Base-by-base conservation (phyloP, 2,329 filamentous ascomycete genomes). In the Ophiostoma angusticollis region DNA sequence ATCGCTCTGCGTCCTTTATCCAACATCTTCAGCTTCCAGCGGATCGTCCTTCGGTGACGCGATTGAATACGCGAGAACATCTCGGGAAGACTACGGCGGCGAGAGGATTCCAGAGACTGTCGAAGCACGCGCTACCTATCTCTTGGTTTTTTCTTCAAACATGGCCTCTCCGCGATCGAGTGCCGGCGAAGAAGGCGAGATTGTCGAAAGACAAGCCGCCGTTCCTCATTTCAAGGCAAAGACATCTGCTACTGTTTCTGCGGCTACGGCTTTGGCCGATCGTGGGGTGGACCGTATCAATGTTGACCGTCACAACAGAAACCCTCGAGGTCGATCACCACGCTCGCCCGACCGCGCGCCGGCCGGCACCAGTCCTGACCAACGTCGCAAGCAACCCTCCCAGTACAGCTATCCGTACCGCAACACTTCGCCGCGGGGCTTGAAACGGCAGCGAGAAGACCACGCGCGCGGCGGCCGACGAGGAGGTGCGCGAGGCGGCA, bases 251-350 rank as follows among this genome's bases (percentile, higher is more conserved):
- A 24, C 29, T 42, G 39, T 35, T 38, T 31, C 37, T 43, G 28
- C 39, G 30, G 33, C 37, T 30, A 30, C 41, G 33, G 18, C 43
- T 29, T 33, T 31, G 34, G 27, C 22, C 39, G 31, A 72, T 70
- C 72, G 71, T 37, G 39, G 23, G 62, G 64, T 73, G 71, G 75
- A 78, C 73, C 72, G 77, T 80, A 78, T 67, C 74, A 78, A 72
- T 74, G 79, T 93, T 93, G 83, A 93, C 84, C 82, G 80, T 75
- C 77, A 70, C 72, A 74, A 81, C 82, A 93, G 85, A 87, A 71
- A 63, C 64, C 21, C 19, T 24, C 75, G 71, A 63, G 68, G 62
- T 59, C 72, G 67, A 68, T 56, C 63, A 51, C 71, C 72, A 49
- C 63, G 60, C 55, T 75, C 74, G 47, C 73, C 73, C 50, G 36